Conservation (phyloP, 2,329 filamentous ascomycete species). For the Fusarium heterosporum region DNA sequence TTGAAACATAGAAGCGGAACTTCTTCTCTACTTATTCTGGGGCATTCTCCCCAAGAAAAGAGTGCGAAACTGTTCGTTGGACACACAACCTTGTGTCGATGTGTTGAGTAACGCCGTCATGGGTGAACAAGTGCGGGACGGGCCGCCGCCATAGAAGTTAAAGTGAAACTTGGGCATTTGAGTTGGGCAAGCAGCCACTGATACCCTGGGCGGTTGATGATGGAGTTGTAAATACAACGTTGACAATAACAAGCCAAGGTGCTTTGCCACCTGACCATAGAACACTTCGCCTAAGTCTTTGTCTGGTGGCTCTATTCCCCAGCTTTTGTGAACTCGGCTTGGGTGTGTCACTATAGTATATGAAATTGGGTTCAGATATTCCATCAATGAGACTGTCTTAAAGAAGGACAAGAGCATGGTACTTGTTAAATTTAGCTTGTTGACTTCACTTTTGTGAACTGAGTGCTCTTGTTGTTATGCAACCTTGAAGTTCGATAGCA, state of each 20-base stretch:
- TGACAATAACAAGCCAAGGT: neutral
- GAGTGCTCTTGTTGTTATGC: too few species aligned
- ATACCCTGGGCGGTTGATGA: neutral
- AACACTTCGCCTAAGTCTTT: neutral
- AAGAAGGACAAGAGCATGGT: too few species aligned
- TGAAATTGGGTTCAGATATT: too few species aligned
- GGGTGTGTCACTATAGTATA: neutral
- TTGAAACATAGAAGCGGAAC: conserved; percentile 44
- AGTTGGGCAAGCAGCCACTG: conserved; percentile 1
- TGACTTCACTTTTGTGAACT: too few species aligned
- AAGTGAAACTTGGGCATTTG: conserved; percentile 3
- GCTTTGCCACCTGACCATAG: neutral
- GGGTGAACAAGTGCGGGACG: conserved; percentile 15
- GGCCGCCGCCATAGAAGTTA: conserved; percentile 24
- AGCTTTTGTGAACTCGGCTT: neutral
- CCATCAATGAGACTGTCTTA: too few species aligned
- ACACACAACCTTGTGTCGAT: conserved; percentile 14
- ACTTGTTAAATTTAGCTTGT: neutral
- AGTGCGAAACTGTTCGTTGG: conserved; percentile 38
- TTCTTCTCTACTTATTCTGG: conserved; percentile 37
- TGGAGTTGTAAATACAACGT: neutral
- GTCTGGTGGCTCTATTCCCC: neutral
- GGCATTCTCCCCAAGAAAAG: conserved; percentile 23
- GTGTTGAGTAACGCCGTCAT: conserved; percentile 5
- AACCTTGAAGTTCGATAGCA: too few species aligned